Evolutionary conservation across 352 stramenopile genomes (phyloP), one percentile per base, ranked within the genome.

Genomic region (Globisporangium cylindrosporum): DNA sequence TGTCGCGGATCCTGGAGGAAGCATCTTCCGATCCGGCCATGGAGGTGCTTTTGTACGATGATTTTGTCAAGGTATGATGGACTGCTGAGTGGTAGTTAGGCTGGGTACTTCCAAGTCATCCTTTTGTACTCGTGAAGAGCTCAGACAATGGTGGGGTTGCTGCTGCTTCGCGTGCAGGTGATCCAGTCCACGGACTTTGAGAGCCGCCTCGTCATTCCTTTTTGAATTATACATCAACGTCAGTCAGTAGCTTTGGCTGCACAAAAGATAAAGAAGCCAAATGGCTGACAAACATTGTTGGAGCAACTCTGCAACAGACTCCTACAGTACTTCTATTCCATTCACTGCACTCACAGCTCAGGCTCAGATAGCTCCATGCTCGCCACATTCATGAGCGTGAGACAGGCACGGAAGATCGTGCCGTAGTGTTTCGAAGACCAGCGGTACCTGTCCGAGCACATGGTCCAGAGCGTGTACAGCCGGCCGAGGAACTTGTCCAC

Each of bases 141-240:
- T 43, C 25, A 57, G 27, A 46, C 5, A 22, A 24, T 3, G 25
- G 9, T 46, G 38, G 12, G n/a, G 15, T 41, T 55, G 29, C 2
- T 55, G n/a, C 2, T 58, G n/a, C 27, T 38, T 60, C n/a, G 15
- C 15, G 32, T 54, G 58, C 58, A 87, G 82, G 73, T 86, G 27
- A 72, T 88, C 54, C 82, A 86, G 66, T 73, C 73, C 29, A 90
- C 80, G 0, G 82, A 90, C 65, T 90, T 85, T 55, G 82, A 90
- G 59, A 90, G 78, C 54, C 77, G 73, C 43, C 67, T 86, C 49
- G 74, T 88, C 25, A 71, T 89, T 59, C 74, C 70, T 36, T 89
- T 90, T 67, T 90, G 54, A 87, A 41, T 36, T 18, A 46, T 5
- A 46, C 38, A 46, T 7, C 29, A 32, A 32, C 4, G 29, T 32